Evolutionary conservation across 2,329 filamentous ascomycete species (phyloP).

Genomic region (Monosporascus sp.): DNA sequence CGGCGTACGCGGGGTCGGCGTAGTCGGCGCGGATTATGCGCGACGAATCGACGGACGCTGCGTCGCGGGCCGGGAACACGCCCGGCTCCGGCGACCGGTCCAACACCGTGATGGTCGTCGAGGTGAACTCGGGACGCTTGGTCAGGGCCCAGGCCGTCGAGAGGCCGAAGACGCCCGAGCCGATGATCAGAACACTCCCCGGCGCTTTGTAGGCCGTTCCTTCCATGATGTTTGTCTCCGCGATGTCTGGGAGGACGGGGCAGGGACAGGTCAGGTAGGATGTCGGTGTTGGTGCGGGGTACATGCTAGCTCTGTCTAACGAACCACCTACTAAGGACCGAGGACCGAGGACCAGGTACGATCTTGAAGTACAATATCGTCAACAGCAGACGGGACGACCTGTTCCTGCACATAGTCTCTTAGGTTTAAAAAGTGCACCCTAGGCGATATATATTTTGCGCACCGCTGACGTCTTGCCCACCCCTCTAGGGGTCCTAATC

Average conservation of each 20-base stretch:
- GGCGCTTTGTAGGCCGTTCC: conserved; percentile 11
- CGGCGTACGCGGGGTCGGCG: conserved; percentile 69
- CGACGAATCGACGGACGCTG: conserved; percentile 57
- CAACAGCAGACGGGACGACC: no score
- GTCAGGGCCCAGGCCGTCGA: conserved; percentile 60
- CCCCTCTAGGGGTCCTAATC: neutral
- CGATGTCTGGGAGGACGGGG: conserved; percentile 4
- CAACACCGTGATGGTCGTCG: conserved; percentile 53
- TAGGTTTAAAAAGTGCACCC: no score
- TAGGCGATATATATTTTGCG: no score
- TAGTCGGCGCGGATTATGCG: conserved; percentile 73
- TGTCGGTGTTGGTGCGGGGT: neutral
- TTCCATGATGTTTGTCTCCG: conserved; percentile 1
- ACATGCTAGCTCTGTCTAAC: neutral
- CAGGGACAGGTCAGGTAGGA: neutral
- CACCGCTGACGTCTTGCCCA: neutral
- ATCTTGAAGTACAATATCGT: no score
- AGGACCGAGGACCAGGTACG: no score
- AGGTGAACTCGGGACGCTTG: conserved; percentile 50
- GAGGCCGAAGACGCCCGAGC: conserved; percentile 46
- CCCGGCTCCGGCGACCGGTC: conserved; percentile 44
- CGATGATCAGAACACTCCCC: conserved; percentile 57
- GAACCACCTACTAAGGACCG: no score
- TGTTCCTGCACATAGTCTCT: no score
- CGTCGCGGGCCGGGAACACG: conserved; percentile 56